A percentile compares a stretch with the other conserved stretches of the same genome.
Conservation (phyloP, 169 alveolate species). For the Cryptosporidium parvum region DNA sequence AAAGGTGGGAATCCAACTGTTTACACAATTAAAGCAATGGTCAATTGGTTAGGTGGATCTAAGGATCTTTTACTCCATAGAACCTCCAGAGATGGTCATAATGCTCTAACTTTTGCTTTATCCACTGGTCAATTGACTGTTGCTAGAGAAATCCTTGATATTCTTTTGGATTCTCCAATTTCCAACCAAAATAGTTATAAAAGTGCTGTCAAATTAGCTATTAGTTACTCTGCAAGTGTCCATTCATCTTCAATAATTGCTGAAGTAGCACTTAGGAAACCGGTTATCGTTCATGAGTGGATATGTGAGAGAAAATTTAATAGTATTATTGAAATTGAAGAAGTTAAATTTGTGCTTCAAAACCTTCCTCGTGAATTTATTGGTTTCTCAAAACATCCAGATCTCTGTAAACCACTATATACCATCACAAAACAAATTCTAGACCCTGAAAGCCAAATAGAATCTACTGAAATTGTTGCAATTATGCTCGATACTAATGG, state of each 20-base stretch:
- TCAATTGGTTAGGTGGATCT: slow-evolving; percentile 39
- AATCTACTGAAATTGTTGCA: slow-evolving; percentile 65
- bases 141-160: slow-evolving; percentile 65
- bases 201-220: slow-evolving; percentile 61
- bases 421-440: slow-evolving; percentile 40
- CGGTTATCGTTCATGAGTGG: slow-evolving; percentile 58
- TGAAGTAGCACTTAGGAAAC: slow-evolving; percentile 58
- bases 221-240: slow-evolving; percentile 55
- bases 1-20: slow-evolving; percentile 66
- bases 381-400: slow-evolving; percentile 61
- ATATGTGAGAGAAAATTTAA: slow-evolving; percentile 60
- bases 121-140: slow-evolving; percentile 65
- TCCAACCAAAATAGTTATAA: slow-evolving; percentile 31
- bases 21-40: slow-evolving; percentile 50
- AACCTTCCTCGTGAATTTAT: slow-evolving; percentile 67
- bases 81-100: slow-evolving; percentile 68
- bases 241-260: slow-evolving; percentile 27
- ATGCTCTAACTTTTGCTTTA: slow-evolving; percentile 70
- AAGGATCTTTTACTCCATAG: slow-evolving; percentile 33
- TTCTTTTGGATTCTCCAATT: slow-evolving; percentile 26
- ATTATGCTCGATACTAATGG: slow-evolving; percentile 63
- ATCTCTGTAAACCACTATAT: slow-evolving; percentile 60
- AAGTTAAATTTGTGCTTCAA: slow-evolving; percentile 45
- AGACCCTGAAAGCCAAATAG: slow-evolving; percentile 72
- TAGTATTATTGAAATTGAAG: slow-evolving; percentile 48